Conservation (phyloP, 176 grass and related monocot species). For the Paspalum vaginatum region DNA sequence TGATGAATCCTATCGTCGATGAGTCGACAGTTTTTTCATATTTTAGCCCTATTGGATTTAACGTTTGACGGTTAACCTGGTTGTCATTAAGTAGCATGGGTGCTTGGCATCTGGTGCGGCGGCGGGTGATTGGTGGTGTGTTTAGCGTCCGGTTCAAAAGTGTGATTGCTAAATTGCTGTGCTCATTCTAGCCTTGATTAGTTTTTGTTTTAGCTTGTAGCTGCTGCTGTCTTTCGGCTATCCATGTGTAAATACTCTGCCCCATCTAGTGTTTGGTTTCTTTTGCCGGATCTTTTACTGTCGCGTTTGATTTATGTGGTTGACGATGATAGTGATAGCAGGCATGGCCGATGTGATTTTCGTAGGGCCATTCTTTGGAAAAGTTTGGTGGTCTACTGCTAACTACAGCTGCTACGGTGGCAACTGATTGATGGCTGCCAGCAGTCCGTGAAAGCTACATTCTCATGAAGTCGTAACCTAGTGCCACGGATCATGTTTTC, state of each 20-base stretch:
- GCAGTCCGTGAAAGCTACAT: conserved; percentile 14
- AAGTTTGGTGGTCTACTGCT: conserved; percentile 19
- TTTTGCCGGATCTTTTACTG: not conserved
- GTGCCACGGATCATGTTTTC: conserved; percentile 35
- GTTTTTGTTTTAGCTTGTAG: conserved; percentile 47
- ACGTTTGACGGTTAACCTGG: conserved; percentile 42
- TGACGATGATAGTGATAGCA: not conserved
- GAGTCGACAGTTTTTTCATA: conserved; percentile 31
- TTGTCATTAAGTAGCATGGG: conserved; percentile 14
- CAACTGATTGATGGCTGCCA: conserved; percentile 7
- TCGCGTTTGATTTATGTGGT: not conserved
- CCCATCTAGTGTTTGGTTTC: conserved; percentile 20
- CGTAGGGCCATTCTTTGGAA: not conserved
- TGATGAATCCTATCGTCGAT: conserved; percentile 41
- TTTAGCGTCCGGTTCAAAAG: conserved; percentile 44
- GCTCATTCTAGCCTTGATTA: conserved; percentile 41
- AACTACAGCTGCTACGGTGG: not conserved
- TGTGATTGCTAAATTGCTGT: conserved; percentile 50
- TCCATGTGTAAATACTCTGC: conserved; percentile 54
- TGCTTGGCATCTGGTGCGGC: not conserved
- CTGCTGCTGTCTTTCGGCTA: conserved; percentile 9
- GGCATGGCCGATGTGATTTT: not conserved
- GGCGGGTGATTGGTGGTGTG: conserved; percentile 35
- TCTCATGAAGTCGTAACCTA: not conserved
- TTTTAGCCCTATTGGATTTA: conserved; percentile 41